Conservation (phyloP, 306 rosid genomes). For the Sindora glabra region DNA sequence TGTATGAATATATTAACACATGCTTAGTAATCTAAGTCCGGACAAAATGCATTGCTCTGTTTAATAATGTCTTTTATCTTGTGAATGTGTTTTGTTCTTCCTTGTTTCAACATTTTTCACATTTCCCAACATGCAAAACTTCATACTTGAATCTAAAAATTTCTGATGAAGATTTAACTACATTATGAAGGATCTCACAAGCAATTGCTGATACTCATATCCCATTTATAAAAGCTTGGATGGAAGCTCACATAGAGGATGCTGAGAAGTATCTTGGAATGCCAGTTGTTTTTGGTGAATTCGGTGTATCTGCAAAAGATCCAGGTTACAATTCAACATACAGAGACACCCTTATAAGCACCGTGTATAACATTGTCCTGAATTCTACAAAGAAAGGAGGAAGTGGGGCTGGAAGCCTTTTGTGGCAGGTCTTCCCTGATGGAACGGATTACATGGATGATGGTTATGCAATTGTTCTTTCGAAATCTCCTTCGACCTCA, state of each 20-base stretch:
- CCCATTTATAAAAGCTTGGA: constrained; percentile 80
- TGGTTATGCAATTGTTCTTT: constrained; percentile 69
- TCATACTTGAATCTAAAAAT: neutral
- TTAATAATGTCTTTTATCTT: neutral
- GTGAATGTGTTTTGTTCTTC: neutral
- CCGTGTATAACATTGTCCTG: constrained; percentile 45
- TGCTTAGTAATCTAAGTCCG: neutral
- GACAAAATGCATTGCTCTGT: neutral
- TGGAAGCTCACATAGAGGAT: constrained; percentile 90
- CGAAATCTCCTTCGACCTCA: constrained; percentile 59
- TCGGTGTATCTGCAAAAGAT: constrained; percentile 76
- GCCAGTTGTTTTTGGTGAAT: constrained; percentile 81
- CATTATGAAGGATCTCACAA: constrained; percentile 48
- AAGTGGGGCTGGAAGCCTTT: constrained; percentile 69
- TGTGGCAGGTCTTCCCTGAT: constrained; percentile 86
- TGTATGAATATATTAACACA: neutral
- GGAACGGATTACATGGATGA: constrained; percentile 91
- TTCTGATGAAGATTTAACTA: neutral
- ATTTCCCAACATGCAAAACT: neutral
- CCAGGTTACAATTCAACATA: constrained; percentile 69
- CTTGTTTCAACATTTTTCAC: neutral
- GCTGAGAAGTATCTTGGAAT: constrained; percentile 77
- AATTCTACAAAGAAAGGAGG: constrained; percentile 81
- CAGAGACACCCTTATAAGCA: constrained; percentile 46
- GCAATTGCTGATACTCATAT: constrained; percentile 58